These are phyloP conservation scores for Ogataea dorogensis DNA, from an alignment of 805 yeast species.

Conservation along the genomic window DNA sequence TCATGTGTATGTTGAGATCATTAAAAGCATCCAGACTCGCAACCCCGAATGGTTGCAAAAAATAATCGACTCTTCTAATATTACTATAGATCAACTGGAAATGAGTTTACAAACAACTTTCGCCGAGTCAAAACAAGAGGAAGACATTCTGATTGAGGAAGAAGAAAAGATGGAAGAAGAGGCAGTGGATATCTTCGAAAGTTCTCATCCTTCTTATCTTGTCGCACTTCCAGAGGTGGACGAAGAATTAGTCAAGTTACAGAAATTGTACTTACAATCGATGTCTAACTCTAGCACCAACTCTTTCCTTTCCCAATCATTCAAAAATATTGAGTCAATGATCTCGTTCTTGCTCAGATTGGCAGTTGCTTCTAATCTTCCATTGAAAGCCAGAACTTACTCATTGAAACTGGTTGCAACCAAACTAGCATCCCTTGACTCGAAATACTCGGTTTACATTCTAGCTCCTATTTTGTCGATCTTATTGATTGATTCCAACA, in stretches of 20 bases:
- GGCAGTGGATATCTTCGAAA: constrained; percentile 11
- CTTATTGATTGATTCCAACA: constrained; percentile 50
- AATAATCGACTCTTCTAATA: constrained; percentile 35
- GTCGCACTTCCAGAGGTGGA: constrained; percentile 29
- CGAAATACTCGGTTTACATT: constrained; percentile 42
- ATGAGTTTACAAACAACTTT: constrained; percentile 69
- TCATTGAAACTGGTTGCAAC: constrained; percentile 44
- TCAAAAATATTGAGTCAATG: constrained; percentile 28
- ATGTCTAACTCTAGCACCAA: constrained; percentile 27
- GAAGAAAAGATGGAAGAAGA: constrained; percentile 25
- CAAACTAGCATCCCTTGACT: constrained; percentile 36
- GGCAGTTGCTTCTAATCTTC: constrained; percentile 55
- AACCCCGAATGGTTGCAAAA: constrained; percentile 40
- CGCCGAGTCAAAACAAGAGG: constrained; percentile 24
- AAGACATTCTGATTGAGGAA: constrained; percentile 23
- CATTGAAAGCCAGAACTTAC: constrained; percentile 52
- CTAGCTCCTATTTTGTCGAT: constrained; percentile 58
- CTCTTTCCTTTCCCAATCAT: constrained; percentile 20
- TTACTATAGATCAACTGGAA: constrained; percentile 50
- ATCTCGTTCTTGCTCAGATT: constrained; percentile 61
- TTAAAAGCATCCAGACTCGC: constrained; percentile 36
- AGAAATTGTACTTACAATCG: constrained; percentile 44
- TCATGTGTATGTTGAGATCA: constrained; percentile 32
- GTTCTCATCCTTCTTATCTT: constrained; percentile 37
- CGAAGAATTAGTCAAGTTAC: constrained; percentile 41